phyloP scores from a whole-genome alignment of 352 stramenopile species.

The Globisporangium spiculum region DNA sequence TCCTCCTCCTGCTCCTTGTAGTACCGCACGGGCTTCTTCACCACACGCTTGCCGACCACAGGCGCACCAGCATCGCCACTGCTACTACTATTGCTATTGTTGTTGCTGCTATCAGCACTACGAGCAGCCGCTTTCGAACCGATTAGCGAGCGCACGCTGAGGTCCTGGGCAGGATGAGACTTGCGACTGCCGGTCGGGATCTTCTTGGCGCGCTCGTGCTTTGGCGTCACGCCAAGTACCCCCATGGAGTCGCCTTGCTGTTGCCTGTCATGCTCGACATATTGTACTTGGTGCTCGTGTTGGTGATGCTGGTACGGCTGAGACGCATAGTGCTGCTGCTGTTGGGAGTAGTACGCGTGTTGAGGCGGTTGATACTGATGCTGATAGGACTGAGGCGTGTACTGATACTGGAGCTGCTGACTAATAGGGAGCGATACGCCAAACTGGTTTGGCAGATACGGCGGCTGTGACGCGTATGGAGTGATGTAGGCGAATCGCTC shows the following conservation, averaged over 20 bases:
- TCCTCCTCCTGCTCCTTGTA: neutral
- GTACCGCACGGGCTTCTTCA: conserved; percentile 8
- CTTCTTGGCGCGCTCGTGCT: conserved; percentile 8
- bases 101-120: neutral
- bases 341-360: neutral
- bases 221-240: neutral
- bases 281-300: too few species aligned
- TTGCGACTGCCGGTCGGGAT: neutral
- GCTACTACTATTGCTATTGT: neutral
- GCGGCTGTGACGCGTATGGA: neutral
- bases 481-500: neutral
- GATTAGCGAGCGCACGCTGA: neutral
- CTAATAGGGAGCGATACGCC: neutral
- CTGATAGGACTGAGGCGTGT: neutral
- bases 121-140: neutral
- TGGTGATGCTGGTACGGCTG: too few species aligned
- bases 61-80: neutral
- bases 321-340: conserved; percentile 11
- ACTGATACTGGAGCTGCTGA: neutral
- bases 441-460: neutral
- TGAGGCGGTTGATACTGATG: neutral
- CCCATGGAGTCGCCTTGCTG: neutral
- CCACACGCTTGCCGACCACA: neutral
- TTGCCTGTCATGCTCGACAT: neutral
- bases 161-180: neutral